Conservation (phyloP, 2,329 filamentous ascomycete genomes). For the Coniochaeta sp. region DNA sequence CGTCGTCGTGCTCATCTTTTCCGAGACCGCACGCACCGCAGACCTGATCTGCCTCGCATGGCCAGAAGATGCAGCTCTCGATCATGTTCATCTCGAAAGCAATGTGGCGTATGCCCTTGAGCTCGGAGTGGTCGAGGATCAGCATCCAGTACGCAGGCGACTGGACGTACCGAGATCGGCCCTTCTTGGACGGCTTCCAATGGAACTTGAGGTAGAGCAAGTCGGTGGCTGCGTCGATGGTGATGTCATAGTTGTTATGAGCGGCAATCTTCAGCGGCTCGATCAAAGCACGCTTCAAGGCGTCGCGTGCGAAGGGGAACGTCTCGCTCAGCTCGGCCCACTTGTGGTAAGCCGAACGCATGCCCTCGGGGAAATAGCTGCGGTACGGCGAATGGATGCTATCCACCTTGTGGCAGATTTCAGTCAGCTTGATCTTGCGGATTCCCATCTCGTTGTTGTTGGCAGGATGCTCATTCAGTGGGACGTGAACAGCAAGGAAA, state of each 20-base stretch:
- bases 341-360: not conserved
- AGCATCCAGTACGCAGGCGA: slow-evolving; percentile 1
- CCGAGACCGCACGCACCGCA: not conserved
- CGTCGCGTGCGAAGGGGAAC: not conserved
- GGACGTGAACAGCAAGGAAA: not conserved
- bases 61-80: not conserved
- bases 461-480: not conserved
- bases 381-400: not conserved
- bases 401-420: not conserved
- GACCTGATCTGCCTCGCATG: not conserved
- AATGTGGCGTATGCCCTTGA: not conserved
- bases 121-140: not conserved
- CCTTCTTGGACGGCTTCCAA: slow-evolving; percentile 2
- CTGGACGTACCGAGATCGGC: not conserved
- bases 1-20: not conserved
- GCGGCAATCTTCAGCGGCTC: not conserved
- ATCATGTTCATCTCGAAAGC: not conserved
- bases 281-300: not conserved
- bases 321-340: not conserved
- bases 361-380: not conserved
- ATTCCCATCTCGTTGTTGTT: not conserved
- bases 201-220: not conserved
- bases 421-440: not conserved
- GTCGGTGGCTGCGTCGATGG: not conserved
- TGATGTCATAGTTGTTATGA: not conserved